phyloP scores from a whole-genome alignment of 495 filamentous ascomycete species.

The Echria macrotheca region DNA sequence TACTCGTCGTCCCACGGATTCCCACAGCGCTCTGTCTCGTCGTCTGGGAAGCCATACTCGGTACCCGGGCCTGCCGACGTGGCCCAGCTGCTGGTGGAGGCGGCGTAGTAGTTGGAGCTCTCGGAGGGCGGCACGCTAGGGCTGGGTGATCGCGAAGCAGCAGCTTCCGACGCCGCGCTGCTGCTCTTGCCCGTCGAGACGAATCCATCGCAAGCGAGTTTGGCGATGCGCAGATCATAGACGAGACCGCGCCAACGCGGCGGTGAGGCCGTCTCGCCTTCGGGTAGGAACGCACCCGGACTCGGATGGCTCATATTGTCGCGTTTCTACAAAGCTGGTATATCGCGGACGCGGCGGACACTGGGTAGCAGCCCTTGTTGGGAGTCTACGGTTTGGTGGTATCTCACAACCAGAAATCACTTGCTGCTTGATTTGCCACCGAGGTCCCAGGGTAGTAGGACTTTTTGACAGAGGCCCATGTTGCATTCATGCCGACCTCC shows the following conservation, averaged over 20 bases:
- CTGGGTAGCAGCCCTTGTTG: constrained; percentile 1
- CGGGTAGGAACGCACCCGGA: constrained; percentile 3
- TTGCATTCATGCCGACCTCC: background rate
- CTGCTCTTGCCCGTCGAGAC: constrained; percentile 5
- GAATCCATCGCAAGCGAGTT: background rate
- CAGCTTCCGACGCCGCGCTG: constrained; percentile 9
- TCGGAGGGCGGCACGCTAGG: constrained; percentile 14
- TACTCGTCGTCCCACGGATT: constrained; percentile 22
- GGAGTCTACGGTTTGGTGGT: background rate
- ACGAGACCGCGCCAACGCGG: constrained; percentile 1
- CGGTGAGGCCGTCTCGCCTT: constrained; percentile 7
- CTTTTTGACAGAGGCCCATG: background rate
- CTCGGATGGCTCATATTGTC: constrained; percentile 8
- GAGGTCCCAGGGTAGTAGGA: background rate
- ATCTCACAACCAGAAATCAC: background rate
- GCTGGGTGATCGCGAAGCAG: constrained; percentile 18
- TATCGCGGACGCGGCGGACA: background rate
- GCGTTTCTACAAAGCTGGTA: background rate
- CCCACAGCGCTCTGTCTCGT: constrained; percentile 13
- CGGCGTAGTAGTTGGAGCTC: constrained; percentile 18
- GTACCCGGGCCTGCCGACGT: constrained; percentile 17
- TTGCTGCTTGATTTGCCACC: background rate
- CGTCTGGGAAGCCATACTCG: constrained; percentile 16
- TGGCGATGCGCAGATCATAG: constrained; percentile 10
- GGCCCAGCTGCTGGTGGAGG: constrained; percentile 20